Evolutionary conservation across 106 monocot genomes (phyloP).

Genomic region (Alisma plantagoaquatica): DNA sequence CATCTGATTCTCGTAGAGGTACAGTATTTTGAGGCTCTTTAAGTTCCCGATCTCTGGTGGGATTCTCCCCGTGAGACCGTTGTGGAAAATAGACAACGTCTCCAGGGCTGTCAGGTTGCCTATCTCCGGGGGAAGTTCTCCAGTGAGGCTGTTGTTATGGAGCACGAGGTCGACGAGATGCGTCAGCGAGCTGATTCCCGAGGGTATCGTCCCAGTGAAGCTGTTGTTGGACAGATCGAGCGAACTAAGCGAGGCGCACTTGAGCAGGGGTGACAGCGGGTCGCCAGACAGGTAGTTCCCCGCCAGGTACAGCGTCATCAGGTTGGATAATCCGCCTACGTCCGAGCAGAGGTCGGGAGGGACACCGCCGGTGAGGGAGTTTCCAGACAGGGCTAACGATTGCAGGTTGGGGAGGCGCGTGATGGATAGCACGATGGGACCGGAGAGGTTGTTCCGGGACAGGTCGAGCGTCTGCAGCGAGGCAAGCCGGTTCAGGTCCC

Average conservation of each 20-base stretch:
- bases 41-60: conserved; percentile 68
- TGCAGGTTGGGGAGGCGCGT: conserved; percentile 31
- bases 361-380: conserved; percentile 52
- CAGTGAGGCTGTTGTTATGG: conserved; percentile 70
- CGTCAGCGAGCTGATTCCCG: conserved; percentile 26
- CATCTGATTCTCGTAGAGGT: conserved; percentile 82
- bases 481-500: conserved; percentile 45
- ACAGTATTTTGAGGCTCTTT: conserved; percentile 36
- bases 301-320: conserved; percentile 45
- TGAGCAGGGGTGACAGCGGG: conserved; percentile 23
- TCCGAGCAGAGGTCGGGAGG: conserved; percentile 37
- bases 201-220: conserved; percentile 50
- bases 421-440: conserved; percentile 35
- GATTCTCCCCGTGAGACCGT: conserved; percentile 42
- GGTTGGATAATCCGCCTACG: conserved; percentile 28
- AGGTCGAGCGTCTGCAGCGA: conserved; percentile 42
- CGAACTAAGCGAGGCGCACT: conserved; percentile 49
- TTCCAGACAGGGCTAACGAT: conserved; percentile 59
- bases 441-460: conserved; percentile 23
- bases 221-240: conserved; percentile 74
- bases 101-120: conserved; percentile 62
- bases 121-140: conserved; percentile 46
- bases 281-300: conserved; percentile 48
- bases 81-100: conserved; percentile 69
- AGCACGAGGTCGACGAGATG: conserved; percentile 50